phyloP scores from a whole-genome alignment of 805 yeast species.

The Cyberlindnera mrakii region DNA sequence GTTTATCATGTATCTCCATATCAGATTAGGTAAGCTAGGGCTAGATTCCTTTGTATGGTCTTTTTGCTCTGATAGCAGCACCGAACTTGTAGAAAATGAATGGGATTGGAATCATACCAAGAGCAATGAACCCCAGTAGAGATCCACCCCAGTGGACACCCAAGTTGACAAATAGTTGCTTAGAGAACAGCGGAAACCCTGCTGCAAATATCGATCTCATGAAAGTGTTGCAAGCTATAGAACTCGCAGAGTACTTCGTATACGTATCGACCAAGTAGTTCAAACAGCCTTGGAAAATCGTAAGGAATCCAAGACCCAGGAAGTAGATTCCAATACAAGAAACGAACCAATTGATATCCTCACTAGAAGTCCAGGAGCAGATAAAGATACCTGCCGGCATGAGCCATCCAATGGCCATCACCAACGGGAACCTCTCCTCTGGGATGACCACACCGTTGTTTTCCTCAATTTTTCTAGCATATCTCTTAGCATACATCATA shows the following conservation, averaged over 20 bases:
- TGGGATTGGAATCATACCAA: constrained; percentile 50
- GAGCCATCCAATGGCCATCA: constrained; percentile 41
- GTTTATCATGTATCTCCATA: too few species aligned
- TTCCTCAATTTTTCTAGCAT: constrained; percentile 31
- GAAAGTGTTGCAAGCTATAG: constrained; percentile 59
- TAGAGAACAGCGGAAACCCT: constrained; percentile 54
- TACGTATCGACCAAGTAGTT: constrained; percentile 60
- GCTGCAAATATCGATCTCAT: constrained; percentile 55
- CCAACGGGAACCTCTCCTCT: constrained; percentile 50
- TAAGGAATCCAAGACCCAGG: constrained; percentile 47
- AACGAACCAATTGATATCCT: constrained; percentile 42
- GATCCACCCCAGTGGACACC: constrained; percentile 51
- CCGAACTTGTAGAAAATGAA: constrained; percentile 48
- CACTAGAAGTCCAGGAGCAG: constrained; percentile 55
- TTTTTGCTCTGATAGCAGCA: constrained; percentile 27
- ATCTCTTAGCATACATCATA: constrained; percentile 26
- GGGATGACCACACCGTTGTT: constrained; percentile 47
- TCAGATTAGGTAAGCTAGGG: too few species aligned
- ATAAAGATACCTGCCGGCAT: constrained; percentile 52
- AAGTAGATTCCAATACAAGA: constrained; percentile 53
- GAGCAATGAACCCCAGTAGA: constrained; percentile 46
- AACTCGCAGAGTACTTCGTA: constrained; percentile 53
- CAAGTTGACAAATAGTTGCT: constrained; percentile 43
- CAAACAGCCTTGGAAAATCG: constrained; percentile 53
- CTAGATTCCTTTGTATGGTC: constrained; percentile 12